These are phyloP conservation scores for Blastomyces percursus DNA, from an alignment of 2,329 filamentous ascomycete species.

Conservation along the genomic window DNA sequence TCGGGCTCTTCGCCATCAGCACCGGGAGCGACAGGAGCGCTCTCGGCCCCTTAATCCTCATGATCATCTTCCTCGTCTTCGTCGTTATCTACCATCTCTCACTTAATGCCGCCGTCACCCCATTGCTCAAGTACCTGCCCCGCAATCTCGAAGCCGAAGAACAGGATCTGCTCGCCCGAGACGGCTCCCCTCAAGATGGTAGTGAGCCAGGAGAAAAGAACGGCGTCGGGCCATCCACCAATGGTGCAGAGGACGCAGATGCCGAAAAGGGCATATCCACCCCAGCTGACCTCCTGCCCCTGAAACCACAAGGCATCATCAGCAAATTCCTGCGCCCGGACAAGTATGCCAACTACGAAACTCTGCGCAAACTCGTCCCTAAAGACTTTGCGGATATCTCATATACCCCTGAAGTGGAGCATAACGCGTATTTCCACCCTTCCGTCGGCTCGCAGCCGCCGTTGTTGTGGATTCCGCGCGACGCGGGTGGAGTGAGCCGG, in stretches of 20 bases:
- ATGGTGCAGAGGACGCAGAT: conserved; percentile 17
- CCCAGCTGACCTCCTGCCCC: conserved; percentile 16
- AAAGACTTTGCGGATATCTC: conserved; percentile 43
- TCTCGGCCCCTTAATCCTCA: conserved; percentile 59
- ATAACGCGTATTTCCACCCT: conserved; percentile 64
- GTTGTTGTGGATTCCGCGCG: conserved; percentile 74
- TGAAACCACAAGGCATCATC: conserved; percentile 28
- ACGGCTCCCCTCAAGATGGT: conserved; percentile 13
- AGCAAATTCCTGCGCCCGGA: conserved; percentile 63
- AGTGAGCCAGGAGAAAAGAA: background rate
- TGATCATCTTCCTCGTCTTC: conserved; percentile 65
- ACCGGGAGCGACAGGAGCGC: conserved; percentile 50
- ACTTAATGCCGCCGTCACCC: conserved; percentile 61
- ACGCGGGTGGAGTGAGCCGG: conserved; percentile 59
- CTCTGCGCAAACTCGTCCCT: conserved; percentile 60
- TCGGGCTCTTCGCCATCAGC: conserved; percentile 70
- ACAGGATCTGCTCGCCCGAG: conserved; percentile 26
- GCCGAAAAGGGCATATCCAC: conserved; percentile 20
- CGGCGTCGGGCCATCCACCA: background rate
- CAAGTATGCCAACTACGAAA: conserved; percentile 59
- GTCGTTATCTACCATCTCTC: conserved; percentile 62
- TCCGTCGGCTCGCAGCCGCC: conserved; percentile 52
- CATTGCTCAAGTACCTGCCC: conserved; percentile 68
- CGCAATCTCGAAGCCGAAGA: conserved; percentile 56
- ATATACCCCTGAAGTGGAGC: conserved; percentile 52